Base-by-base conservation (phyloP, 1,284 basidiomycete species). In the Lignosus rhinocerotis region DNA sequence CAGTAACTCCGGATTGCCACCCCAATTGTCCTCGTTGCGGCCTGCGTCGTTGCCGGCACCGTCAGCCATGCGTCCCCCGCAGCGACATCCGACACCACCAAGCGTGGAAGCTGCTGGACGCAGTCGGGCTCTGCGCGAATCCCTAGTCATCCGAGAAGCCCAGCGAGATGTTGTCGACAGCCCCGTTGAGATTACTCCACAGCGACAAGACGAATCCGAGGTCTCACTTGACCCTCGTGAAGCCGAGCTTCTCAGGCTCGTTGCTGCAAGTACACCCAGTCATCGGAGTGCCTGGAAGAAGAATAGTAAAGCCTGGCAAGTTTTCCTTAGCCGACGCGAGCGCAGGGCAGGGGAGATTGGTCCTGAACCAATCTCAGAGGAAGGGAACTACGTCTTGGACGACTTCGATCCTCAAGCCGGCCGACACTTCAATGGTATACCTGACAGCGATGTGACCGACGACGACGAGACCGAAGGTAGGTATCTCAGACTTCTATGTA, bases 271-370 rank as follows among this genome's bases (percentile, higher is more conserved):
- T 70, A 83, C 78, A 21, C 86, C 88, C 0, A 90, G 86, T 64
- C 89, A 91, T 69, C 78, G 87, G 56, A 81, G 78, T 16, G 83
- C 84, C 7, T 90, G 89, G 89, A 83, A 77, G 67, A 79, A 79
- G 62, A 78, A 83, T 66, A 80, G 84, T 63, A 81, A 78, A 62
- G 82, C 84, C 19, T 90, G 87, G 86, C 78, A 83, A 61, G 70
- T 80, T 14, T 87, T 90, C 65, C 77, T 82, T 32, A 78, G 76
- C 60, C 76, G 80, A 51, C 73, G 76, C 43, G 69, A 73, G 46
- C 66, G 68, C 21, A 75, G 73, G 49, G 69, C 61, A 9, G 58
- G 69, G n/a, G 69, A 73, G n/a, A 62, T 67, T 10, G 69, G 71
- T 21, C 72, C 70, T 14, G 69, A 67, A 12, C 65, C 76, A 41